Conservation (phyloP, 78 protist species). For the Guillardia theta region DNA sequence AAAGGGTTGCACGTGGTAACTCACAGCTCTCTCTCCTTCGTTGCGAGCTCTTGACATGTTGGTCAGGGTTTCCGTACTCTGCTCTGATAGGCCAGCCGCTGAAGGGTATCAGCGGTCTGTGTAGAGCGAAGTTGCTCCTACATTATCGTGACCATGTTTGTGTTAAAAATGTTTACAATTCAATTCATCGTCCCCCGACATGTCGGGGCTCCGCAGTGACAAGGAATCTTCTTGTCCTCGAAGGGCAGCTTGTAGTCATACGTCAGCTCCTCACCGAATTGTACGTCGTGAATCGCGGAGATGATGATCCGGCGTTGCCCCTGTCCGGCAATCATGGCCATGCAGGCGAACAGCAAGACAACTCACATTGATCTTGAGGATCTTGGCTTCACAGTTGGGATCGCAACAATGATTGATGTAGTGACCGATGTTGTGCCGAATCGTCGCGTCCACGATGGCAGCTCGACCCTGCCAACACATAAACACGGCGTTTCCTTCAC, state of each 20-base stretch:
- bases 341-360: neutral
- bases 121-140: too few relatives aligned
- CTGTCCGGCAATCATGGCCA: neutral
- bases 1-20: too few relatives aligned
- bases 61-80: too few relatives aligned
- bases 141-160: too few relatives aligned
- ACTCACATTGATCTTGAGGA: neutral
- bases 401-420: conserved; percentile 13
- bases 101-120: too few relatives aligned
- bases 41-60: too few relatives aligned
- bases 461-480: neutral
- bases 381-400: conserved; percentile 3
- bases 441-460: neutral
- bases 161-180: too few relatives aligned
- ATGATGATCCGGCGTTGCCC: neutral
- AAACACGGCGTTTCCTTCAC: neutral
- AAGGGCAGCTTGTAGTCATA: conserved; percentile 37
- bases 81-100: too few relatives aligned
- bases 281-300: neutral
- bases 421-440: conserved; percentile 1
- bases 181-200: neutral
- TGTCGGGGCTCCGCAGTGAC: neutral
- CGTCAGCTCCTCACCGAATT: conserved; percentile 1
- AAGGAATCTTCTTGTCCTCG: neutral
- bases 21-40: too few relatives aligned